Evolutionary conservation across 1,284 basidiomycete genomes (phyloP).

Genomic region (Mycosarcoma mackinlayi): DNA sequence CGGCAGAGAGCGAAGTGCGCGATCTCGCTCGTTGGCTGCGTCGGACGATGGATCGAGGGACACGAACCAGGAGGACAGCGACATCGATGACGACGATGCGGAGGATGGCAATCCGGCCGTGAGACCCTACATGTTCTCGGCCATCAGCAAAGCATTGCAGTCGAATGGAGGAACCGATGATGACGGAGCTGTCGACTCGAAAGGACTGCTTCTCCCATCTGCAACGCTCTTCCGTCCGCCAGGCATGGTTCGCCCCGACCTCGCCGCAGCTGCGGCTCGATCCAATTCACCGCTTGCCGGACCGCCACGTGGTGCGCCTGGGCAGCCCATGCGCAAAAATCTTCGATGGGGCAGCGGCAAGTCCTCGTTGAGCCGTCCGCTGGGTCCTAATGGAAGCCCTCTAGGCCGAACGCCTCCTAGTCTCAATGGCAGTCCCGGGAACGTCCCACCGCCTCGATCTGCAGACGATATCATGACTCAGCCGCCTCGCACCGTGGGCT

Average conservation of each 20-base stretch:
- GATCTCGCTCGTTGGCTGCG: conserved; percentile 29
- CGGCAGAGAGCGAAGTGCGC: conserved; percentile 27
- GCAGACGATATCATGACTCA: conserved; percentile 12
- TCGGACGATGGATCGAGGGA: conserved; percentile 31
- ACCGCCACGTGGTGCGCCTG: conserved; percentile 43
- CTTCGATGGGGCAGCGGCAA: conserved; percentile 66
- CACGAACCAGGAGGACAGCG: conserved; percentile 34
- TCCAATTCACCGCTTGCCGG: conserved; percentile 52
- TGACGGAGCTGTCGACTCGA: conserved; percentile 9
- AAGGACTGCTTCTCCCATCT: conserved; percentile 35
- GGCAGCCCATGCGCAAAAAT: conserved; percentile 64
- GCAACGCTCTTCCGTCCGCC: conserved; percentile 33
- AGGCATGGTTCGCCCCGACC: conserved; percentile 28
- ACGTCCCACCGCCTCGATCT: conserved; percentile 3
- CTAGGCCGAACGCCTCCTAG: conserved; percentile 25
- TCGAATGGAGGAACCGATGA: conserved; percentile 26
- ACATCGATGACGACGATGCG: conserved; percentile 33
- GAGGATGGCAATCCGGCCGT: conserved; percentile 20
- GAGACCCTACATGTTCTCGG: conserved; percentile 45
- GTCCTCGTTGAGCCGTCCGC: conserved; percentile 52
- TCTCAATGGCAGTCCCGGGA: conserved; percentile 34
- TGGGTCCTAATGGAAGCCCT: conserved; percentile 47
- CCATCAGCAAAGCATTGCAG: conserved; percentile 43
- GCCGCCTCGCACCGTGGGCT: background rate
- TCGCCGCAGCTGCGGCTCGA: conserved; percentile 40